Percentiles rank a stretch among this genome's conserved stretches.
phyloP scores from a whole-genome alignment of 2,329 filamentous ascomycete genomes.

The Coniochaeta pulveracea region DNA sequence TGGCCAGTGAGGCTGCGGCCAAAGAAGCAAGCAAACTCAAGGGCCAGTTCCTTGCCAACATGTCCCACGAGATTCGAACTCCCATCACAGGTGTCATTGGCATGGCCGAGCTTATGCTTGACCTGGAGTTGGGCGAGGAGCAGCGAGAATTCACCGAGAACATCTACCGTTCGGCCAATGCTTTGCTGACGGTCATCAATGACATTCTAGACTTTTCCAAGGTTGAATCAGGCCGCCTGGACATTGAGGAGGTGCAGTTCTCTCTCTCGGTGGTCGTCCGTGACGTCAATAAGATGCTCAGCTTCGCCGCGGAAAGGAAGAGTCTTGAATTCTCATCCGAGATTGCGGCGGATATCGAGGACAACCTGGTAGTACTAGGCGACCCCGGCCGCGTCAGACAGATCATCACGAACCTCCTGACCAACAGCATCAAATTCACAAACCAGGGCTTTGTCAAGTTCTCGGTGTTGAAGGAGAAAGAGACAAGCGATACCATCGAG shows the following conservation, averaged over 20 bases:
- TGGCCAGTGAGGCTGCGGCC: slow-evolving; percentile 66
- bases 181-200: slow-evolving; percentile 77
- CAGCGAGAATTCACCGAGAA: slow-evolving; percentile 67
- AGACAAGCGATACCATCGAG: slow-evolving; percentile 52
- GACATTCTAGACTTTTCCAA: slow-evolving; percentile 88
- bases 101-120: slow-evolving; percentile 64
- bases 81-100: slow-evolving; percentile 74
- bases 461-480: slow-evolving; percentile 49
- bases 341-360: slow-evolving; percentile 49
- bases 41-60: slow-evolving; percentile 69
- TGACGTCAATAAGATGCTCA: slow-evolving; percentile 79
- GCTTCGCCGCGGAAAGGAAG: slow-evolving; percentile 73
- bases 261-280: slow-evolving; percentile 61
- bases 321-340: slow-evolving; percentile 61
- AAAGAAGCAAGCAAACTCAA: slow-evolving; percentile 74
- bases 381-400: slow-evolving; percentile 77
- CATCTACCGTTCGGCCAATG: slow-evolving; percentile 69
- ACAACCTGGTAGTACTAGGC: slow-evolving; percentile 69
- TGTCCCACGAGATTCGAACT: slow-evolving; percentile 71
- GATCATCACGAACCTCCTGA: slow-evolving; percentile 70
- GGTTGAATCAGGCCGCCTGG: slow-evolving; percentile 64
- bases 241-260: slow-evolving; percentile 74
- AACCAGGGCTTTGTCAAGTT: slow-evolving; percentile 58
- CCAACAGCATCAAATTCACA: slow-evolving; percentile 68
- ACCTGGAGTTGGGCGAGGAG: slow-evolving; percentile 57